phyloP scores from a whole-genome alignment of 2,329 filamentous ascomycete species.

The Trichophyton schoenleinii region DNA sequence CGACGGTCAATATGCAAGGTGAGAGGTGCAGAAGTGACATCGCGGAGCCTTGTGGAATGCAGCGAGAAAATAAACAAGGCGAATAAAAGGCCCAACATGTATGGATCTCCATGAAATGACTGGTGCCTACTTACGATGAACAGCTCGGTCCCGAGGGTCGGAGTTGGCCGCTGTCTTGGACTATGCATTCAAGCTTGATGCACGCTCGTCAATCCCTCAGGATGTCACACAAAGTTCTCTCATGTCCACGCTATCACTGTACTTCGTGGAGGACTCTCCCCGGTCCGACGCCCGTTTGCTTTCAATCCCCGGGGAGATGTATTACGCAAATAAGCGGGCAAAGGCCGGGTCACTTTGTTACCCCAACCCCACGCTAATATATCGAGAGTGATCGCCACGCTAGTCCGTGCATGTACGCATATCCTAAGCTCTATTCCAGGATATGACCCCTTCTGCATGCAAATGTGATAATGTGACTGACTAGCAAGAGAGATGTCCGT shows the following conservation, averaged over 20 bases:
- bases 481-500: too few relatives aligned
- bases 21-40: not conserved
- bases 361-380: constrained; percentile 2
- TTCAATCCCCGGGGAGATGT: not conserved
- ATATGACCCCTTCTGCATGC: not conserved
- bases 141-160: not conserved
- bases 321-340: not conserved
- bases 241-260: not conserved
- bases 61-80: not conserved
- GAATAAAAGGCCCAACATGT: not conserved
- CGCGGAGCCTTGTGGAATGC: not conserved
- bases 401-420: not conserved
- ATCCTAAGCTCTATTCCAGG: not conserved
- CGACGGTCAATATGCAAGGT: not conserved
- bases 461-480: constrained; percentile 3
- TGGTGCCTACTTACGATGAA: not conserved
- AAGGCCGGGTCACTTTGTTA: not conserved
- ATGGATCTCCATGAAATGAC: not conserved
- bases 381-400: not conserved
- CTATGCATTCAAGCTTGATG: not conserved
- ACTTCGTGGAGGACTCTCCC: not conserved
- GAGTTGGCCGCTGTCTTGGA: not conserved
- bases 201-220: not conserved
- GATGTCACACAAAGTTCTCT: not conserved
- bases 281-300: not conserved